Conservation (phyloP, 23 red algal genomes). For the Cyanidioschyzon merolae region DNA sequence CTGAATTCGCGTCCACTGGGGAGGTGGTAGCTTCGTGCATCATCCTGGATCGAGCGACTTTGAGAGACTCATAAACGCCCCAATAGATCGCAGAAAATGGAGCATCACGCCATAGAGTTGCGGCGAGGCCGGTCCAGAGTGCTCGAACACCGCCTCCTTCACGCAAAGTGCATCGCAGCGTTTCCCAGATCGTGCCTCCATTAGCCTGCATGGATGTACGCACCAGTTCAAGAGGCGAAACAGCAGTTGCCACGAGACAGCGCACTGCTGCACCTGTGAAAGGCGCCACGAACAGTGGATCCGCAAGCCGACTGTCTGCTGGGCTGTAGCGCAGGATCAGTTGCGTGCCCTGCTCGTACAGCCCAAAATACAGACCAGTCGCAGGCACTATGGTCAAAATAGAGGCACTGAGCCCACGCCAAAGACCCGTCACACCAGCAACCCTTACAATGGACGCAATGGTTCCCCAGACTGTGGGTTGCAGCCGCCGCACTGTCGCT, state of each 20-base stretch:
- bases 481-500: conserved; percentile 22
- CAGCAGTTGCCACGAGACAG: conserved; percentile 25
- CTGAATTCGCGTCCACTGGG: neutral
- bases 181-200: conserved; percentile 31
- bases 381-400: conserved; percentile 60
- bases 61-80: conserved; percentile 85
- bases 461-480: conserved; percentile 27
- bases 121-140: conserved; percentile 53
- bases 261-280: conserved; percentile 40
- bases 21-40: neutral
- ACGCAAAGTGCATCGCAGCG: conserved; percentile 10
- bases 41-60: conserved; percentile 30
- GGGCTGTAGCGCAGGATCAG: neutral
- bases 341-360: conserved; percentile 62
- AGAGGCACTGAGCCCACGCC: conserved; percentile 64
- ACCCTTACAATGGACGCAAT: conserved; percentile 32
- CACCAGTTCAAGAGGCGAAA: conserved; percentile 71
- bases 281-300: neutral
- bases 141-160: conserved; percentile 25
- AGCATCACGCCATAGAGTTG: conserved; percentile 80
- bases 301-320: neutral
- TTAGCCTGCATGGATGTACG: conserved; percentile 61
- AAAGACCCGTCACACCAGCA: conserved; percentile 60
- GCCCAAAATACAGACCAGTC: conserved; percentile 77
- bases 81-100: conserved; percentile 98